Evolutionary conservation across 139 green algal genomes (phyloP).

Genomic region (Chlorella sp.): DNA sequence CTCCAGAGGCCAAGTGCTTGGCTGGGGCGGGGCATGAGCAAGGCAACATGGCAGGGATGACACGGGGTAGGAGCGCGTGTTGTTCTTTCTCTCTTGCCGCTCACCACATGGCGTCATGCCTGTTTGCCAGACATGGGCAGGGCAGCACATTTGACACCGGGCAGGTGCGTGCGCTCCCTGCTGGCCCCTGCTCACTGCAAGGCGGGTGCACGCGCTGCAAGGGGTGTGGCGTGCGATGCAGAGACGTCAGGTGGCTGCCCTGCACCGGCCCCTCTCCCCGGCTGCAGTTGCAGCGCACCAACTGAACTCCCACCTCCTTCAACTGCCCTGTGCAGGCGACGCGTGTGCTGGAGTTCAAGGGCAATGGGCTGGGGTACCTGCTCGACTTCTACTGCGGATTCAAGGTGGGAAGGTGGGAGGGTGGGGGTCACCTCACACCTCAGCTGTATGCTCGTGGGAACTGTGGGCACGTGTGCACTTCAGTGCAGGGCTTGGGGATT

Average conservation of each 20-base stretch:
- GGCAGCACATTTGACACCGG: no score
- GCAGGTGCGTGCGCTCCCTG: no score
- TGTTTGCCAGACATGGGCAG: no score
- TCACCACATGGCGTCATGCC: no score
- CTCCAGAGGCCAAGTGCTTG: no score
- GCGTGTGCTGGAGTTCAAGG: constrained; percentile 42
- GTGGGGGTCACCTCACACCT: background rate
- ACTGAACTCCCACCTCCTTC: background rate
- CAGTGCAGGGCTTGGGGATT: no score
- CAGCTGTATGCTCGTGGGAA: background rate
- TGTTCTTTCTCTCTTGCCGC: background rate
- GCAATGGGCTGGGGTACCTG: constrained; percentile 77
- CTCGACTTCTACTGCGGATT: constrained; percentile 80
- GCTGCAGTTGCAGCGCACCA: background rate
- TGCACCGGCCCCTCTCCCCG: background rate
- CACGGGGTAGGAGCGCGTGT: constrained; percentile 78
- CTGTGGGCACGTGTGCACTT: no score
- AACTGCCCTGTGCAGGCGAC: constrained; percentile 61
- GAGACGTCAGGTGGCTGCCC: background rate
- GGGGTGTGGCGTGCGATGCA: no score
- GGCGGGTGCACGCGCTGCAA: no score
- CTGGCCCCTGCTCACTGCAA: no score
- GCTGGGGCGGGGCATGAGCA: no score
- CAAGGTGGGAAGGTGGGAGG: constrained; percentile 51
- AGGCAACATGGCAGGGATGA: no score